These are phyloP conservation scores for Ceratocystis diversiconidia DNA, from an alignment of 2,329 filamentous ascomycete genomes.

Conservation along the genomic window DNA sequence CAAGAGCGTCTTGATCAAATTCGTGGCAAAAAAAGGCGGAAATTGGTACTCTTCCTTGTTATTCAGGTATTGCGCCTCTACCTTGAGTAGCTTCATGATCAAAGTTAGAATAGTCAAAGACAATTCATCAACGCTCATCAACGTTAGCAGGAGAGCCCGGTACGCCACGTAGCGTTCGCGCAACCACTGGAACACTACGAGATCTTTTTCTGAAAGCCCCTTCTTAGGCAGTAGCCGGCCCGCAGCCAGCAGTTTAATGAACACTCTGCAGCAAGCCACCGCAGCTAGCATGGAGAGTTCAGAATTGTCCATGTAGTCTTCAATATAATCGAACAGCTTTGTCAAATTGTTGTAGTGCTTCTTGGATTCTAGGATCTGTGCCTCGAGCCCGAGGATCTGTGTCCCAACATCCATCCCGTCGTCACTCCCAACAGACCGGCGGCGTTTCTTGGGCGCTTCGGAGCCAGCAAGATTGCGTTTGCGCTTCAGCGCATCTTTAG, in stretches of 20 bases:
- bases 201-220: conserved; percentile 55
- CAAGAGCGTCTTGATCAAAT: conserved; percentile 39
- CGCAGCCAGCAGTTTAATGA: conserved; percentile 63
- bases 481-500: conserved; percentile 32
- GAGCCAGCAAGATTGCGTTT: conserved; percentile 32
- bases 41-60: conserved; percentile 54
- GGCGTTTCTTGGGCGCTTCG: conserved; percentile 37
- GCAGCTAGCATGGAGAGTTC: conserved; percentile 53
- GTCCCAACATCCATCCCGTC: conserved; percentile 40
- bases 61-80: conserved; percentile 51
- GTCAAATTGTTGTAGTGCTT: conserved; percentile 88
- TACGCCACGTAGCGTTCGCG: conserved; percentile 61
- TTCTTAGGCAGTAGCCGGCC: conserved; percentile 55
- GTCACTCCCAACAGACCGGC: conserved; percentile 35
- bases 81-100: conserved; percentile 71
- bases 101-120: conserved; percentile 61
- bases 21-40: conserved; percentile 28
- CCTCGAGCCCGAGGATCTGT: conserved; percentile 61
- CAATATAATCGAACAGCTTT: conserved; percentile 46
- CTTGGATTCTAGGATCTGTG: conserved; percentile 68
- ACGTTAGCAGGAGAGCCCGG: conserved; percentile 43
- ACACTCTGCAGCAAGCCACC: conserved; percentile 73
- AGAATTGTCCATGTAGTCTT: conserved; percentile 33
- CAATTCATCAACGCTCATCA: conserved; percentile 49
- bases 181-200: conserved; percentile 63